Base-by-base conservation (phyloP, 2,329 filamentous ascomycete species). In the Decorospora gaudefroyi region DNA sequence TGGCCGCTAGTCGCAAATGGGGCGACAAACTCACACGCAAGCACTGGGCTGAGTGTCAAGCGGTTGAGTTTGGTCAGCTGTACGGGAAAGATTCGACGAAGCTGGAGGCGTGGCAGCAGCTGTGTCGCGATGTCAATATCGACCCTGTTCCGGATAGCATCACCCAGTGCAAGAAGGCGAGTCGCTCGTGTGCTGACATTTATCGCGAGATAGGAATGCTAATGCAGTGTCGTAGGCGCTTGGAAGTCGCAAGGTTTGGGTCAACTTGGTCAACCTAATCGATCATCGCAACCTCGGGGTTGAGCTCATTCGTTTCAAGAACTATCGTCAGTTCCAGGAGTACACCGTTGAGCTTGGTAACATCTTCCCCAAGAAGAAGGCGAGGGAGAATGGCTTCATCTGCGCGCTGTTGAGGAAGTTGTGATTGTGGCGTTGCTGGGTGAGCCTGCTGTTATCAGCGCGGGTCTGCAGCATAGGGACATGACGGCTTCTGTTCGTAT, bases 361-460 rank as follows among this genome's bases (percentile, higher is more conserved):
- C 1, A 30, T 29, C 4, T 55, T 49, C 36, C 53, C 53, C 1
- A 31, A 35, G 11, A 6, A 28, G 2, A 11, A 3, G n/a, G 59
- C 59, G 1, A 65, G 62, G 48, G 13, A 51, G 23, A 51, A 62
- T 6, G 54, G 57, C 2, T 62, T 64, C 33, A 47, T 62, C 16
- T 53, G 33, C 4, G 44, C 38, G 7, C 31, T 65, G 11, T 42
- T 65, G 10, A 50, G 59, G 22, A 38, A 40, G 28, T 12, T 56
- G 8, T 48, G 13, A 16, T 21, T 21, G 11, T 4, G 11, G 6
- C 15, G 25, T 35, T 13, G 3, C 7, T 12, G 6, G 3, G 4
- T 6, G 17, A 7, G 15, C 6, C 5, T 12, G 11, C n/a, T 15
- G 21, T 16, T 21, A 4, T 15, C 12, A 17, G 8, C 7, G n/a